Percentiles rank a stretch among this genome's conserved stretches.
phyloP scores from a whole-genome alignment of 306 rosid species.

The Cicer cuneatum region DNA sequence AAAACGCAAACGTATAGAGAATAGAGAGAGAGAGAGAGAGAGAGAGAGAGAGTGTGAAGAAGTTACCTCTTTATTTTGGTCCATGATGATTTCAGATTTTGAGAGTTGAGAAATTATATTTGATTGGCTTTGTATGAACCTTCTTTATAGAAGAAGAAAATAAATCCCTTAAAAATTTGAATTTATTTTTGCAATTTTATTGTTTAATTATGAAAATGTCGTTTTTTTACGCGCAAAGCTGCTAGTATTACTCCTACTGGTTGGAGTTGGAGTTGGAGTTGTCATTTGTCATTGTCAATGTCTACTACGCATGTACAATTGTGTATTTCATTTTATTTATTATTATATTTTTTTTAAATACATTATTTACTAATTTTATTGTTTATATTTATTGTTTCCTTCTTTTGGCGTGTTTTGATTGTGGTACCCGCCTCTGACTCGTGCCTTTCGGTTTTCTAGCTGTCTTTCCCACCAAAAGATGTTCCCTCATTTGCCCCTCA shows the following conservation, averaged over 20 bases:
- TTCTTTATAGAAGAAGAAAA: conserved; percentile 23
- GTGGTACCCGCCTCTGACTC: conserved; percentile 13
- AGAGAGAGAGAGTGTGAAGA: conserved; percentile 29
- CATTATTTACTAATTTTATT: too few relatives aligned
- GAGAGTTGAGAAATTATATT: conserved; percentile 7
- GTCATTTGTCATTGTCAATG: too few relatives aligned
- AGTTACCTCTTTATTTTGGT: conserved; percentile 86
- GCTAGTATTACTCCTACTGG: background rate
- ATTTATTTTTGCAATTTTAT: background rate
- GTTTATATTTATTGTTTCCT: background rate
- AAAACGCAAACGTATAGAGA: background rate
- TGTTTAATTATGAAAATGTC: background rate
- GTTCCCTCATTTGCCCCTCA: conserved; percentile 15
- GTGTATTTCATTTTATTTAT: too few relatives aligned
- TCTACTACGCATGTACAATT: background rate
- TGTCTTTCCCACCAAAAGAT: conserved; percentile 39
- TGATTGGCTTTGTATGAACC: background rate
- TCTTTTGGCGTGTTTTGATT: background rate
- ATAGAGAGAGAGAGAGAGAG: conserved; percentile 17
- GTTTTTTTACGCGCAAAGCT: background rate
- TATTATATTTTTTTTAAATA: too few relatives aligned
- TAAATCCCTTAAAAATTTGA: background rate
- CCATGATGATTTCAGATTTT: conserved; percentile 62
- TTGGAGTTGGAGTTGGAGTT: too few relatives aligned
- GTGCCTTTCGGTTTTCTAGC: conserved; percentile 46